Conservation (phyloP, 805 yeast genomes). For the Barnettozyma sucrosica region DNA sequence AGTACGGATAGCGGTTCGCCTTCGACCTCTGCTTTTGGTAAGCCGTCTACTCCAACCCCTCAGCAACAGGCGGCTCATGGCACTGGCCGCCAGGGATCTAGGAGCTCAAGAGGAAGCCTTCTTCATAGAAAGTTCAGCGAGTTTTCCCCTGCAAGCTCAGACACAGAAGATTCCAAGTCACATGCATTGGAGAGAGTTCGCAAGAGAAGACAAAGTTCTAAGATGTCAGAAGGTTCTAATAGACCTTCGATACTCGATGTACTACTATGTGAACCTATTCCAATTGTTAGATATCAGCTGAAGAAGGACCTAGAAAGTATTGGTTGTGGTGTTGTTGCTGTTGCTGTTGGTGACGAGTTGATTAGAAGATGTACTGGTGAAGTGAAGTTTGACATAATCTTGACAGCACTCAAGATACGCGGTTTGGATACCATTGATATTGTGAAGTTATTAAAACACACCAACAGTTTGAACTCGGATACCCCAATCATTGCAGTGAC, state of each 20-base stretch:
- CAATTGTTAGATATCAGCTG: conserved; percentile 67
- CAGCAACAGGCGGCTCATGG: conserved; percentile 7
- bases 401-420: conserved; percentile 66
- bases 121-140: conserved; percentile 27
- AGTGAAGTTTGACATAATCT: conserved; percentile 76
- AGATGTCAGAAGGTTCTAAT: conserved; percentile 21
- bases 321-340: conserved; percentile 78
- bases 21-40: conserved; percentile 14
- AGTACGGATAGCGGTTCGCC: conserved; percentile 28
- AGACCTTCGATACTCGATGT: conserved; percentile 48
- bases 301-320: conserved; percentile 55
- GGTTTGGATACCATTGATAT: conserved; percentile 71
- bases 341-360: conserved; percentile 76
- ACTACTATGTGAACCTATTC: conserved; percentile 80
- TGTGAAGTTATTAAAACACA: conserved; percentile 65
- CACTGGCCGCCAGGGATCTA: conserved; percentile 7
- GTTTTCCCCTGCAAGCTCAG: conserved; percentile 53
- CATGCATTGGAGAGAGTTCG: conserved; percentile 48
- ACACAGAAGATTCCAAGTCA: conserved; percentile 51
- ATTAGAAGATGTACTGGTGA: conserved; percentile 76
- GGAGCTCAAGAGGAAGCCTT: conserved; percentile 18
- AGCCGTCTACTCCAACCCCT: conserved; percentile 21
- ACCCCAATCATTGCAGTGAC: conserved; percentile 79
- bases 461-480: conserved; percentile 67
- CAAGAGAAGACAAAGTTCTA: conserved; percentile 48